A percentile compares a stretch with the other conserved stretches of the same genome.
Evolutionary conservation across 2,329 filamentous ascomycete genomes (phyloP).

Genomic region (Septoria linicola): DNA sequence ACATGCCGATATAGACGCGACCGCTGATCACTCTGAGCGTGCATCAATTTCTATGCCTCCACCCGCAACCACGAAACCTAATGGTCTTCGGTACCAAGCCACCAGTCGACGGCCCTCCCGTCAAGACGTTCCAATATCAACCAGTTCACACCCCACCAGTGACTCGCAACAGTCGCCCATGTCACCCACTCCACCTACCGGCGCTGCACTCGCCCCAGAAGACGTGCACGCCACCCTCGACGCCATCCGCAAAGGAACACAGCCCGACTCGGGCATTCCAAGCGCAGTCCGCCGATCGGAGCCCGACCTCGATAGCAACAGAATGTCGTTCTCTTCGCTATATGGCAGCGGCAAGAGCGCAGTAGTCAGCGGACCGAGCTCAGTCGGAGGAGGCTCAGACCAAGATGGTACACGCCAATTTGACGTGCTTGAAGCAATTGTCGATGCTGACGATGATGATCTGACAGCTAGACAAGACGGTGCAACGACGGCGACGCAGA

Average conservation of each 20-base stretch:
- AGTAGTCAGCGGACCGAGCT: constrained; percentile 48
- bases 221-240: constrained; percentile 15
- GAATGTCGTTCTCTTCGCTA: constrained; percentile 70
- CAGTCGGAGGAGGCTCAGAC: constrained; percentile 47
- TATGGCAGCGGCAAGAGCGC: constrained; percentile 63
- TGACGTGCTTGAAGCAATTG: constrained; percentile 16
- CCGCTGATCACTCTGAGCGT: constrained; percentile 57
- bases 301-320: constrained; percentile 53
- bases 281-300: constrained; percentile 30
- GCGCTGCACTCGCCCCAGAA: constrained; percentile 18
- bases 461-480: constrained; percentile 18
- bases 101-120: constrained; percentile 23
- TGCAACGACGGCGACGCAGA: constrained; percentile 46
- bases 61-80: constrained; percentile 38
- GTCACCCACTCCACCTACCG: constrained; percentile 2
- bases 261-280: constrained; percentile 23
- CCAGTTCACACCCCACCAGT: background rate
- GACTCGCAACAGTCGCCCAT: background rate
- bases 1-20: constrained; percentile 60
- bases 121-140: constrained; percentile 11
- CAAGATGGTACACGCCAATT: constrained; percentile 40
- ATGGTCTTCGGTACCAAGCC: constrained; percentile 25
- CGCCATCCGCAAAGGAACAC: too few species aligned
- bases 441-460: constrained; percentile 18
- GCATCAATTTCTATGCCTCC: constrained; percentile 66